Evolutionary conservation across 371 early-diverging fungal species (phyloP), one percentile per base, ranked within the genome.

Genomic region (Mortierella sp.): DNA sequence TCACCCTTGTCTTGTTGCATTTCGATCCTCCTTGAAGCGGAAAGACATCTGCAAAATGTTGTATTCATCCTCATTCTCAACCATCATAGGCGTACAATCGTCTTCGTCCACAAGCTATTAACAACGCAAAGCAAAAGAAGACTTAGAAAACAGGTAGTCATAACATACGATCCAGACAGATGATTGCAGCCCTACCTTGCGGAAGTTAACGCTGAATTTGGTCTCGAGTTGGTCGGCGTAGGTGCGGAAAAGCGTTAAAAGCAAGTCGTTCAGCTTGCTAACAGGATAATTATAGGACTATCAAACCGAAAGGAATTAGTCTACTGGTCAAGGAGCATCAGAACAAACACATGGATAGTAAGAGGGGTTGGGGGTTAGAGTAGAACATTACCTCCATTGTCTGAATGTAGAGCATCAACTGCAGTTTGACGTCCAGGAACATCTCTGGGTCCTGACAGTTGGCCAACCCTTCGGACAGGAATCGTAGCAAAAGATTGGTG

Each of bases 71-170:
- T 88, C 85, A 60, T 84, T 86, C 53, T 89, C 85, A 15, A 94
- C 90, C 21, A 88, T 84, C 93, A 95, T 91, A 16, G 94, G 95
- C 76, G 89, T 89, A 75, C 91, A 96, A 68, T 94, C 94, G 73
- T 96, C 95, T 57, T 93, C 92, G 62, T 91, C 84, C 12, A 94
- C 89, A 63, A 91, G 91, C 92, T 94, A 76, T 58, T 23, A 56
- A 51, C 12, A 57, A 4, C n/a, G 26, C 18, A 52, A 46, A 55
- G 46, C 14, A 44, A 26, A 60, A 16, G 21, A 21, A 47, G 57
- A 18, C 37, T 64, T 57, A 29, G 3, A 29, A 30, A 7, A 11
- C 44, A 14, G 18, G 25, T 7, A 43, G 23, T 14, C n/a, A 12
- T 4, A 15, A 56, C 1, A 37, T 11, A 7, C 23, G 26, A 4